Conservation (phyloP, 2,329 filamentous ascomycete species). For the Rutstroemia sp. region DNA sequence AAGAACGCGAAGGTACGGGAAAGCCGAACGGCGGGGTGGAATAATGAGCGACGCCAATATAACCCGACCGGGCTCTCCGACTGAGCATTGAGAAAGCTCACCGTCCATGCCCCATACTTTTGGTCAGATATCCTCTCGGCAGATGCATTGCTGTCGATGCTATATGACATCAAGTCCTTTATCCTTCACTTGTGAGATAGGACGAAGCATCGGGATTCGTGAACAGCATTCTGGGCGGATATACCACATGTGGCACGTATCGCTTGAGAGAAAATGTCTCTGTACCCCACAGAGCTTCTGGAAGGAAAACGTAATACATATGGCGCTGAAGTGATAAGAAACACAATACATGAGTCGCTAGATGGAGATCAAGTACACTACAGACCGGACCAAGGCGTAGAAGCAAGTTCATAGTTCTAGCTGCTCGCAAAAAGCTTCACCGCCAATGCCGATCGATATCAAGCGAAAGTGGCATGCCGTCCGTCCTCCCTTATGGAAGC, state of each 20-base stretch:
- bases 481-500: neutral
- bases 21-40: neutral
- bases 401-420: neutral
- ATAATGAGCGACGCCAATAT: neutral
- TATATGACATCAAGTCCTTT: neutral
- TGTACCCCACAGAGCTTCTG: neutral
- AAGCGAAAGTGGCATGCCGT: constrained; percentile 3
- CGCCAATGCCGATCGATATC: constrained; percentile 6
- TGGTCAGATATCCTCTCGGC: neutral
- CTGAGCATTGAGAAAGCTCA: neutral
- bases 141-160: neutral
- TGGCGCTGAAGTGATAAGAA: neutral
- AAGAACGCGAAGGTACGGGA: neutral
- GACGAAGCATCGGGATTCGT: neutral
- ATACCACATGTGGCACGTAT: constrained; percentile 3
- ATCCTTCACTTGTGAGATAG: constrained; percentile 4
- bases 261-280: neutral
- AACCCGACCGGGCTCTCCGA: neutral
- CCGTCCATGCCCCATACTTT: neutral
- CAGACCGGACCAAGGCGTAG: neutral
- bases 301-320: neutral
- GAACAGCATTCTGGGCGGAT: neutral
- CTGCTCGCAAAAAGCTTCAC: constrained; percentile 2
- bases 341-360: neutral
- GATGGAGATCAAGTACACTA: neutral